Base-by-base conservation (phyloP, 164 flowering plant genomes). In the Houttuynia cordata region DNA sequence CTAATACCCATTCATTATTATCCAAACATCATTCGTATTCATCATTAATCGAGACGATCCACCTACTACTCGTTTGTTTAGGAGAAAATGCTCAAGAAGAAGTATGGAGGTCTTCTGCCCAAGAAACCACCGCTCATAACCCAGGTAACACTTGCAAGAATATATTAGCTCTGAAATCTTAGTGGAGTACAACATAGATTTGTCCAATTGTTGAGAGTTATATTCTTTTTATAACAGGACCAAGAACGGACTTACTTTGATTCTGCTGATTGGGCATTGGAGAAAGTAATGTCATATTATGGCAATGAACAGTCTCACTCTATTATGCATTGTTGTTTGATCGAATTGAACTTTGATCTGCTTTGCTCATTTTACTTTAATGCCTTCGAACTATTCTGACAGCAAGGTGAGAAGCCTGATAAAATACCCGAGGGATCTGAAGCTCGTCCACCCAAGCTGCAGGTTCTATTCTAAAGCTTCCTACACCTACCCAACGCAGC, bases 371-470 rank as follows among this genome's bases (percentile, higher is more conserved):
- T 3, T 10, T 25, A n/a, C n/a, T 0, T 21, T 17, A 13, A 59
- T 23, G 14, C 8, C n/a, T 25, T 19, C 45, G 65, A 17, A 70
- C 76, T 75, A 75, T 30, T 40, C 21, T 59, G 51, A 10, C 79
- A 87, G 93, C 93, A 91, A 85, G 97, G 96, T 51, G 82, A 66
- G 68, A 75, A 78, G 19, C 64, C 54, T 19, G 69, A 51, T 49
- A 57, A 60, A 66, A 88, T 84, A 74, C 96, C 97, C 15, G 87
- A 91, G 72, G 94, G 90, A 24, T 79, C 82, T 70, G 84, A 83
- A 69, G 88, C 84, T 49, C 82, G 81, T 62, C 74, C 82, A 42
- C 88, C 88, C 8, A 83, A 83, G 66, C 71, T 83, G 68, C 84
- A 81, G 85, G 88, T 83, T 30, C 42, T 50, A 24, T 30, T 7